A percentile compares a stretch with the other conserved stretches of the same genome.
Evolutionary conservation across 2,329 filamentous ascomycete genomes (phyloP).

Genomic region (Diaporthe vaccinii): DNA sequence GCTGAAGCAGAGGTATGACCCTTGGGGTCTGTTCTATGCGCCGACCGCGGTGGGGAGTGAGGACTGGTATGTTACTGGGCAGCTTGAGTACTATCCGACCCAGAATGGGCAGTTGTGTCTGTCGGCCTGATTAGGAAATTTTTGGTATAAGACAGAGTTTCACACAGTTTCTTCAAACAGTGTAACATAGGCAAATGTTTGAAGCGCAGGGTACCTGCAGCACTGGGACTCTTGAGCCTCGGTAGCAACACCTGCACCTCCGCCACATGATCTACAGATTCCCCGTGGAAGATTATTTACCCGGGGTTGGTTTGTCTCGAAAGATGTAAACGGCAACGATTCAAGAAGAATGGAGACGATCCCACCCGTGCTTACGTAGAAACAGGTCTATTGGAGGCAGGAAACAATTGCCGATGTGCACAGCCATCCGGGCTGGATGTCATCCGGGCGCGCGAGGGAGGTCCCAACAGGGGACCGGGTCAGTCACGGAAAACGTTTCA

Average conservation of each 20-base stretch:
- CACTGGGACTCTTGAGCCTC: background rate
- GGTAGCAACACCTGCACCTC: background rate
- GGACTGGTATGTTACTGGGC: slow-evolving; percentile 36
- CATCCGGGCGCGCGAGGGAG: background rate
- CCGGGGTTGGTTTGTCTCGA: background rate
- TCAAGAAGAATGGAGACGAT: background rate
- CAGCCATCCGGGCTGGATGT: slow-evolving; percentile 16
- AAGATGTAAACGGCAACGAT: background rate
- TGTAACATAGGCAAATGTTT: background rate
- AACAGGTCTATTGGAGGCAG: background rate
- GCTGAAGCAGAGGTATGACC: slow-evolving; percentile 42
- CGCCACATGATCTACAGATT: background rate
- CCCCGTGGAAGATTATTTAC: background rate
- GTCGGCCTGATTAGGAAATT: background rate
- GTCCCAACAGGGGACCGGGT: slow-evolving; percentile 17
- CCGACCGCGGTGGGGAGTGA: slow-evolving; percentile 32
- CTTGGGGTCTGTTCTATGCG: slow-evolving; percentile 41
- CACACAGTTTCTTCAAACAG: background rate
- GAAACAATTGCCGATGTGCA: slow-evolving; percentile 20
- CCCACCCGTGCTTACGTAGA: background rate
- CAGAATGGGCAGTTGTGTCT: slow-evolving; percentile 36
- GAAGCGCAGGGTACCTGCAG: background rate
- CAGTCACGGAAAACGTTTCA: slow-evolving; percentile 21
- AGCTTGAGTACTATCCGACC: slow-evolving; percentile 36
- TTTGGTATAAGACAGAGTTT: background rate